These are phyloP conservation scores for Colletotrichum ledebouriae DNA, from an alignment of 2,329 filamentous ascomycete genomes.

Conservation along the genomic window DNA sequence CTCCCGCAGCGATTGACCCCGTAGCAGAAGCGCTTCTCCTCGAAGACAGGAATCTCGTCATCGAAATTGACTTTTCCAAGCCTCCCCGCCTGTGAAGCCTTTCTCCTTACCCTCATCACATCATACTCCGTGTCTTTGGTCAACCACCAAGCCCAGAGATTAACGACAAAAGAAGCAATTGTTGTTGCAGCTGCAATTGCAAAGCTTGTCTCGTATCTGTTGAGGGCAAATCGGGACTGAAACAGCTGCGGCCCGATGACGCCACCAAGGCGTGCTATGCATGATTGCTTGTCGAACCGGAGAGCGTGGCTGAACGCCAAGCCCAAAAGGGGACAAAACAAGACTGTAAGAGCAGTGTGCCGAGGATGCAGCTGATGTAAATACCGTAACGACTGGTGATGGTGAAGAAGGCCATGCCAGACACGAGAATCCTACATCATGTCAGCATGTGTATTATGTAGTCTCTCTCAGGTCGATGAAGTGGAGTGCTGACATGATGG, in stretches of 20 bases:
- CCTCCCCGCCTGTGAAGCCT: conserved; percentile 40
- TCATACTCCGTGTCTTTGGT: conserved; percentile 47
- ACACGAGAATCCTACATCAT: conserved; percentile 50
- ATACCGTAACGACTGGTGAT: conserved; percentile 54
- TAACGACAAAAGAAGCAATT: conserved; percentile 45
- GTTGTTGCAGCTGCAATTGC: conserved; percentile 46
- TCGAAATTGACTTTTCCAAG: conserved; percentile 39
- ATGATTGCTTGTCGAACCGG: conserved; percentile 57
- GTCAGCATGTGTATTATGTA: no score
- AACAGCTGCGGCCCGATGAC: conserved; percentile 60
- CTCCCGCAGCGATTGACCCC: conserved; percentile 7
- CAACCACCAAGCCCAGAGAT: conserved; percentile 47
- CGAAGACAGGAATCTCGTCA: conserved; percentile 26
- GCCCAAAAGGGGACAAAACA: conserved; percentile 63
- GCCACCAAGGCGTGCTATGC: conserved; percentile 60
- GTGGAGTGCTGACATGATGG: conserved; percentile 50
- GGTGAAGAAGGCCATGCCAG: conserved; percentile 56
- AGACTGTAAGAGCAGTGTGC: conserved; percentile 57
- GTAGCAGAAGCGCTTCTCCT: conserved; percentile 26
- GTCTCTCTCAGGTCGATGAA: no score
- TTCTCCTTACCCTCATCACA: conserved; percentile 44
- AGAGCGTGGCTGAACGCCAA: conserved; percentile 58
- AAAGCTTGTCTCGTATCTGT: conserved; percentile 48
- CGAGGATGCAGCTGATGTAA: conserved; percentile 60
- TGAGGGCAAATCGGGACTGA: conserved; percentile 56